Conservation (phyloP, 495 filamentous ascomycete species). For the Cercophora samala region DNA sequence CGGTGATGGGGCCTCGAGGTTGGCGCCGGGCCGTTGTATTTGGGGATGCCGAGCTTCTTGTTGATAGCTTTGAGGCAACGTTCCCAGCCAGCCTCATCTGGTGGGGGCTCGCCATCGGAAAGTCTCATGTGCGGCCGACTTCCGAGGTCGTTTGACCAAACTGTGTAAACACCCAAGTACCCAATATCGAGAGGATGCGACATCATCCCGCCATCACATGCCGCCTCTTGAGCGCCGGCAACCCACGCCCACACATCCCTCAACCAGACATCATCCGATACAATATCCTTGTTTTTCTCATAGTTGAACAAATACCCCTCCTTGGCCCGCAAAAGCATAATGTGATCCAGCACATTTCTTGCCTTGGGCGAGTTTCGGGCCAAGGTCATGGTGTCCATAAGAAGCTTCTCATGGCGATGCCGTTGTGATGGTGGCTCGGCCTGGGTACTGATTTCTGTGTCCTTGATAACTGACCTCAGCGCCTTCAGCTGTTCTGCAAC, state of each 20-base stretch:
- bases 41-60: conserved; percentile 40
- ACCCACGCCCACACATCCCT: conserved; percentile 77
- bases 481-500: conserved; percentile 40
- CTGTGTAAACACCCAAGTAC: conserved; percentile 74
- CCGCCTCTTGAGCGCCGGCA: conserved; percentile 60
- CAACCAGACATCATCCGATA: conserved; percentile 69
- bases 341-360: conserved; percentile 41
- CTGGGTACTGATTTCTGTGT: conserved; percentile 6
- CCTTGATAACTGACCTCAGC: conserved; percentile 34
- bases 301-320: conserved; percentile 81
- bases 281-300: conserved; percentile 60
- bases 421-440: conserved; percentile 36
- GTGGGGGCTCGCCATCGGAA: conserved; percentile 36
- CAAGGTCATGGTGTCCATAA: conserved; percentile 47
- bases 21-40: conserved; percentile 42
- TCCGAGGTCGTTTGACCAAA: conserved; percentile 74
- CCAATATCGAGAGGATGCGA: conserved; percentile 72
- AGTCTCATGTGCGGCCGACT: conserved; percentile 42
- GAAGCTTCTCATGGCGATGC: conserved; percentile 44
- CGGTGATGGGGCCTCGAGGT: conserved; percentile 72
- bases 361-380: conserved; percentile 36
- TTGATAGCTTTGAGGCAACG: conserved; percentile 45
- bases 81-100: conserved; percentile 49
- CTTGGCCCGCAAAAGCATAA: conserved; percentile 51
- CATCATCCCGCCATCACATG: conserved; percentile 68